Conservation (phyloP, 2,329 filamentous ascomycete species). For the Nigrograna mackinnonii region DNA sequence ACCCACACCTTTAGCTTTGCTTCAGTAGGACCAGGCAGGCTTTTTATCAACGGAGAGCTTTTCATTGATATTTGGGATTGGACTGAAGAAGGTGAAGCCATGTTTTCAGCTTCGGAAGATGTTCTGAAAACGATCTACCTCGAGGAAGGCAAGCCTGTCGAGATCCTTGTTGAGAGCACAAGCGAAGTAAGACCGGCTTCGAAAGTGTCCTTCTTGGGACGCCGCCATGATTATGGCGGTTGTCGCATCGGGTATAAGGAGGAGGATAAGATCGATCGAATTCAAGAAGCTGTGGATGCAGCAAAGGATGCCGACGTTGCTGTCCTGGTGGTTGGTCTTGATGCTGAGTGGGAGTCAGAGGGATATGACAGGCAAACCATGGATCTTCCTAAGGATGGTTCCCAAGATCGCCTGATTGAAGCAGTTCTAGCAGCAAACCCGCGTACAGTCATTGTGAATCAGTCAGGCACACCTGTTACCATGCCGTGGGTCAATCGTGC, state of each 20-base stretch:
- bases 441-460: slow-evolving; percentile 71
- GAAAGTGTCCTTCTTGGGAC: slow-evolving; percentile 60
- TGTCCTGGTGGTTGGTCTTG: slow-evolving; percentile 76
- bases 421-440: slow-evolving; percentile 68
- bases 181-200: slow-evolving; percentile 66
- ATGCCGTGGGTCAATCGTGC: slow-evolving; percentile 72
- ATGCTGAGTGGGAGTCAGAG: slow-evolving; percentile 77
- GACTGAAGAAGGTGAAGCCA: slow-evolving; percentile 70
- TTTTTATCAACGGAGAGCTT: slow-evolving; percentile 63
- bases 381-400: slow-evolving; percentile 60
- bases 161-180: slow-evolving; percentile 67
- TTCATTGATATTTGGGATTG: slow-evolving; percentile 70
- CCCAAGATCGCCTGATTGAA: slow-evolving; percentile 66
- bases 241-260: slow-evolving; percentile 74
- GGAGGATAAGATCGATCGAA: slow-evolving; percentile 63
- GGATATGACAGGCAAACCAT: slow-evolving; percentile 67
- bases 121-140: slow-evolving; percentile 65
- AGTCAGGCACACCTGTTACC: slow-evolving; percentile 73
- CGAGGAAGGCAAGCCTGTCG: slow-evolving; percentile 61
- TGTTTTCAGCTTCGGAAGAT: slow-evolving; percentile 71
- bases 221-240: slow-evolving; percentile 70
- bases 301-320: slow-evolving; percentile 76
- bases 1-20: slow-evolving; percentile 70
- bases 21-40: slow-evolving; percentile 65
- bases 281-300: slow-evolving; percentile 63